Percentiles rank a stretch among this genome's conserved stretches.
phyloP scores from a whole-genome alignment of 2,329 filamentous ascomycete genomes.

The Magnaporthiopsis incrustans region DNA sequence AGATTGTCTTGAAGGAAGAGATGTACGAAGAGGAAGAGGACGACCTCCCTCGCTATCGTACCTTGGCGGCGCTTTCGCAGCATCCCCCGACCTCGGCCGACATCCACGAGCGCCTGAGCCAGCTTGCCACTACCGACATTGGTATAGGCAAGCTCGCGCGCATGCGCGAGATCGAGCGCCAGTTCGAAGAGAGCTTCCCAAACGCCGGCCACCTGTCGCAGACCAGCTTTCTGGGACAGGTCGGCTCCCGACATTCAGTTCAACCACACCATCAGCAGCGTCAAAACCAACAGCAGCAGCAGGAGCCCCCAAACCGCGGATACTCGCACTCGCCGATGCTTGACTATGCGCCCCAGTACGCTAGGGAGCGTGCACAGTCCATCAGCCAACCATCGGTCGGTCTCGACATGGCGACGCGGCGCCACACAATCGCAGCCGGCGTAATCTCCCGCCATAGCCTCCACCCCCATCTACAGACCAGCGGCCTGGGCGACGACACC shows the following conservation, averaged over 20 bases:
- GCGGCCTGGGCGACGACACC: background rate
- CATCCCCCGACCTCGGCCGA: slow-evolving; percentile 52
- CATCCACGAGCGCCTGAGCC: slow-evolving; percentile 53
- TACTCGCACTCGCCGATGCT: slow-evolving; percentile 4
- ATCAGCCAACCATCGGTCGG: background rate
- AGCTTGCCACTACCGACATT: slow-evolving; percentile 33
- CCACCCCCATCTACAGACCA: background rate
- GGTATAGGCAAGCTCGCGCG: slow-evolving; percentile 35
- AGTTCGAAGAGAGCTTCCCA: slow-evolving; percentile 40
- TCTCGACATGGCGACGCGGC: background rate
- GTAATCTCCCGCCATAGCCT: background rate
- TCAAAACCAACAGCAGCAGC: background rate
- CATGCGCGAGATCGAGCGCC: slow-evolving; percentile 37
- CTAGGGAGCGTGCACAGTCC: background rate
- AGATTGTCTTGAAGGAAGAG: slow-evolving; percentile 83
- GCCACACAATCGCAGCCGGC: background rate
- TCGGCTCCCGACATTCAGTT: slow-evolving; percentile 15
- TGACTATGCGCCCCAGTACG: background rate
- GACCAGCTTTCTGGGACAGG: slow-evolving; percentile 20
- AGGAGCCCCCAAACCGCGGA: background rate
- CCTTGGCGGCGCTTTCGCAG: slow-evolving; percentile 50
- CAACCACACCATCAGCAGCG: background rate
- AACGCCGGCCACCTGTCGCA: slow-evolving; percentile 24
- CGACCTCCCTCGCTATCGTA: slow-evolving; percentile 56
- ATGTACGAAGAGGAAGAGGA: slow-evolving; percentile 97